Percentiles rank a stretch among this genome's conserved stretches.
phyloP scores from a whole-genome alignment of 2,329 filamentous ascomycete genomes.

The Fusarium buharicum region DNA sequence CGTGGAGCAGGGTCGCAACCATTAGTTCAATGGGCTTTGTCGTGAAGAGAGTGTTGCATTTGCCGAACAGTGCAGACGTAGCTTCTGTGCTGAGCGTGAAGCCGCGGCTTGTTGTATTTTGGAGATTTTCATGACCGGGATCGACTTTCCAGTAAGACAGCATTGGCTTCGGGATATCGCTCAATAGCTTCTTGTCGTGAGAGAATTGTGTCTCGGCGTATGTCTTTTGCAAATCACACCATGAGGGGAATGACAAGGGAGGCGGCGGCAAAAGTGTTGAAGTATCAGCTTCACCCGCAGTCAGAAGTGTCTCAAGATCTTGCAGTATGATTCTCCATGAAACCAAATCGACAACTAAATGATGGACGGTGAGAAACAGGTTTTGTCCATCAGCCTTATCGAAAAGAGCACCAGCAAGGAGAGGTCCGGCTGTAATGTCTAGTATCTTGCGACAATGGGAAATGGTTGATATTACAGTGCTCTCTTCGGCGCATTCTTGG shows the following conservation, averaged over 20 bases:
- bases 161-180: neutral
- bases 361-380: constrained; percentile 11
- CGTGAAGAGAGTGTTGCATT: constrained; percentile 9
- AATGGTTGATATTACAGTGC: neutral
- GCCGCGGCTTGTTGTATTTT: neutral
- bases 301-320: constrained; percentile 17
- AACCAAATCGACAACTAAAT: constrained; percentile 31
- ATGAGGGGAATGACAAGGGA: neutral
- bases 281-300: neutral
- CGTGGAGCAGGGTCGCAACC: constrained; percentile 43
- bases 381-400: neutral
- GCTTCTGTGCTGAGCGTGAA: constrained; percentile 11
- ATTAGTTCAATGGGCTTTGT: constrained; percentile 25
- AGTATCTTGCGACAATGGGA: neutral
- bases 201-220: neutral
- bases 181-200: neutral
- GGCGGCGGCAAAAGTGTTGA: neutral
- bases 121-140: neutral
- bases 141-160: constrained; percentile 6
- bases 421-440: neutral
- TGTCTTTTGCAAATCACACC: constrained; percentile 2
- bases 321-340: constrained; percentile 29
- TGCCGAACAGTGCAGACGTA: constrained; percentile 5
- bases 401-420: neutral
- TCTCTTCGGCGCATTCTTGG: neutral